Evolutionary conservation across 169 alveolate genomes (phyloP).

Genomic region (Plasmodium adleri): DNA sequence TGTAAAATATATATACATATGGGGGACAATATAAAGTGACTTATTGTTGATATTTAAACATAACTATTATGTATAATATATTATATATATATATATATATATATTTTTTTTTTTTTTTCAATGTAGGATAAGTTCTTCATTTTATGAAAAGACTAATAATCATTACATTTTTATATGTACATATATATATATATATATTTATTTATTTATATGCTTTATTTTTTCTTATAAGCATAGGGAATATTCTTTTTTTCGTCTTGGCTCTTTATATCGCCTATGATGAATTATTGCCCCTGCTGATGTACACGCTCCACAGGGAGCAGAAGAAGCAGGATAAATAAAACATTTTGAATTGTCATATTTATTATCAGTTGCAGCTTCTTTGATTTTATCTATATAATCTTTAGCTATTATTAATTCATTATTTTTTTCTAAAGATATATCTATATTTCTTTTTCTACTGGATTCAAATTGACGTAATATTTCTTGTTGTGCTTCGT

Average conservation of each 20-base stretch:
- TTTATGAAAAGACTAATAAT: neutral
- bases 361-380: conserved; percentile 78
- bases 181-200: neutral
- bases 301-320: conserved; percentile 90
- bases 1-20: too few species aligned
- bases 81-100: neutral
- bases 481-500: conserved; percentile 74
- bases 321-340: conserved; percentile 88
- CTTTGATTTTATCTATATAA: conserved; percentile 75
- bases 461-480: conserved; percentile 63
- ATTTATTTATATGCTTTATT: neutral
- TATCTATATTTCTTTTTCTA: conserved; percentile 26
- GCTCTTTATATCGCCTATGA: conserved; percentile 79
- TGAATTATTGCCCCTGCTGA: conserved; percentile 91
- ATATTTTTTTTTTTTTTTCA: neutral
- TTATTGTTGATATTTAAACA: too few species aligned
- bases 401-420: conserved; percentile 74
- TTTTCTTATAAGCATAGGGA: conserved; percentile 35
- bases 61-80: too few species aligned
- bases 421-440: conserved; percentile 67
- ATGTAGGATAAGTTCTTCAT: neutral
- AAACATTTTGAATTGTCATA: conserved; percentile 86
- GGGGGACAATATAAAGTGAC: too few species aligned
- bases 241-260: conserved; percentile 62
- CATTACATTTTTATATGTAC: neutral